These are phyloP conservation scores for Gymnopilus junonius DNA, from an alignment of 768 basidiomycete genomes.

Conservation along the genomic window DNA sequence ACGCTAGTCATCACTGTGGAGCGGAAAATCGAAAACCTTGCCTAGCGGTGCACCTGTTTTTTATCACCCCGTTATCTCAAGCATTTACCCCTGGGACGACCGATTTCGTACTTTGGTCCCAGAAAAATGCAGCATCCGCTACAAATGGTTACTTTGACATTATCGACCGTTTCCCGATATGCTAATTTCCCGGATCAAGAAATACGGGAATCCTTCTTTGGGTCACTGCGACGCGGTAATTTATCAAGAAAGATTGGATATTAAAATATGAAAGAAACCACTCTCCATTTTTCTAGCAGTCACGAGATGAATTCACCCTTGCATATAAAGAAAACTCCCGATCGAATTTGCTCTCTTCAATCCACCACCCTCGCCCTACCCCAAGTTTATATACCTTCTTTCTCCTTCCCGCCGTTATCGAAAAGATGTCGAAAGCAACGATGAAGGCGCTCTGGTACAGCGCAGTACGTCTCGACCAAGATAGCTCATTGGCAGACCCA, in stretches of 20 bases:
- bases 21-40: neutral
- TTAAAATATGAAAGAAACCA: neutral
- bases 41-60: neutral
- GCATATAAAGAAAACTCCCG: neutral
- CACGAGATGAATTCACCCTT: neutral
- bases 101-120: neutral
- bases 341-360: neutral
- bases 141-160: neutral
- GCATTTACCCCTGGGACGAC: too few relatives aligned
- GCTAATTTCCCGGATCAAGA: neutral
- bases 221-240: neutral
- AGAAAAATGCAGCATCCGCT: neutral
- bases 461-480: slow-evolving; percentile 59
- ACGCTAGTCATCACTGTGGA: neutral
- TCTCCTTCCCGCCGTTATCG: neutral
- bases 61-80: neutral
- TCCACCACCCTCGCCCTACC: neutral
- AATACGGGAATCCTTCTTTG: neutral
- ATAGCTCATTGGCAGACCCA: slow-evolving; percentile 50
- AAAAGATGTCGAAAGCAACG: slow-evolving; percentile 56
- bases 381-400: neutral
- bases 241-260: neutral
- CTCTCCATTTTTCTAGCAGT: neutral
- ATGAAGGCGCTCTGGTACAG: slow-evolving; percentile 83
- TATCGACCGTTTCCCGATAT: neutral